phyloP scores from a whole-genome alignment of 225 moss, liverwort and hornwort genomes.

The Pleurozium schreberi region DNA sequence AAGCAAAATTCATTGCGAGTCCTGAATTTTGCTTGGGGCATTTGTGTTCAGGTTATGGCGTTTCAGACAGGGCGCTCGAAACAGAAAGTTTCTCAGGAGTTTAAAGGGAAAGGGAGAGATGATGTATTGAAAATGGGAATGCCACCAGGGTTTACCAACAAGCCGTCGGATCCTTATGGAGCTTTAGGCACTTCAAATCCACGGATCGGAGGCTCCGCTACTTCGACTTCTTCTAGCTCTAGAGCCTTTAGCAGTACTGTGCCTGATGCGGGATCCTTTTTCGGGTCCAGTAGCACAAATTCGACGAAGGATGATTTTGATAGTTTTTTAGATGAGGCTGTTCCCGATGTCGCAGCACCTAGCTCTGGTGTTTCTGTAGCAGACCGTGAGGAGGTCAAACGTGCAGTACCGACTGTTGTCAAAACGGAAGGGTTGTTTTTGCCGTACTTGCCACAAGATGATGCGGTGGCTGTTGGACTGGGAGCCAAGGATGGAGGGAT shows the following conservation, averaged over 20 bases:
- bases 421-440: conserved; percentile 43
- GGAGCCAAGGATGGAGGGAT: conserved; percentile 68
- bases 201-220: neutral
- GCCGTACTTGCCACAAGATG: conserved; percentile 95
- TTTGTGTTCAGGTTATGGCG: conserved; percentile 13
- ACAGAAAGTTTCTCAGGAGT: conserved; percentile 8
- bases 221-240: neutral
- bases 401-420: neutral
- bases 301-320: conserved; percentile 24
- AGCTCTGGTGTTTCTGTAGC: neutral
- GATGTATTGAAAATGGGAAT: neutral
- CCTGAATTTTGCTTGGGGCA: neutral
- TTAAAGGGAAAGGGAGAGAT: conserved; percentile 7
- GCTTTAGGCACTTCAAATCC: neutral
- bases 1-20: neutral
- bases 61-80: neutral
- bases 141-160: conserved; percentile 22
- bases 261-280: conserved; percentile 9
- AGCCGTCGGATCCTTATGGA: neutral
- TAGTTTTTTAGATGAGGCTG: conserved; percentile 40
- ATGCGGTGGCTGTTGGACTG: conserved; percentile 77
- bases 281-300: neutral
- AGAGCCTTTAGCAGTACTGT: neutral
- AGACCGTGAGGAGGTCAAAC: conserved; percentile 8
- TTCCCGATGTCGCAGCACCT: neutral